Base-by-base conservation (phyloP, 768 basidiomycete genomes). In the Agaricus sinodeliciosus region DNA sequence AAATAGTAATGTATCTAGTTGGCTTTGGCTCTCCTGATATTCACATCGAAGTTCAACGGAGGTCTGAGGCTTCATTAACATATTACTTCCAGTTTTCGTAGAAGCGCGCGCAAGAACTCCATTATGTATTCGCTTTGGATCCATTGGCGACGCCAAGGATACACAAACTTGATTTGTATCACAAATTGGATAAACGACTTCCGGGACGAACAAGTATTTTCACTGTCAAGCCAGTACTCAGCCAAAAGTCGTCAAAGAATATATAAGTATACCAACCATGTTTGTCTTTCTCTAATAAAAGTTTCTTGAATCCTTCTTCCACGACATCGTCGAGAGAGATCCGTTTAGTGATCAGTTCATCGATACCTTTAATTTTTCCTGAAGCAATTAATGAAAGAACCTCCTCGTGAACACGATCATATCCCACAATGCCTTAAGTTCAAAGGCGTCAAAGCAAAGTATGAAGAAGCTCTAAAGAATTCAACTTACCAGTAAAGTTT, bases 301-400 rank as follows among this genome's bases (percentile, higher is more conserved):
- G 64, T 12, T 67, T 61, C 48, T 69, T 59, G 43, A 79, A 67
- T 1, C 76, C 76, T 40, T 73, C 62, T 47, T 72, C 67, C 4
- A 77, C 69, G 12, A 76, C 60, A 51, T 76, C 73, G 11, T 75
- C 65, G 4, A 79, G 52, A 1, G 55, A 46, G 22, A 77, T 75
- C 49, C 65, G 69, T 28, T 62, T 64, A 1, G 76, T 77, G 54
- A 79, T 72, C 25, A 78, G 50, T 18, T 69, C 64, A 46, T 72
- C 72, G 15, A 77, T 57, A 2, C 67, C 67, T 1, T 56, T 42
- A n/a, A 79, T 67, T 50, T 67, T 69, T 1, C 73, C 76, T 11
- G 63, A 58, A 9, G 64, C 68, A 4, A 78, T 62, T 5, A 71
- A 70, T 8, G 66, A 55, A 6, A 79, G 56, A 6, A 77, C 60